Conservation (phyloP, 192 early-diverging fungal genomes). For the Coemansia sp. region DNA sequence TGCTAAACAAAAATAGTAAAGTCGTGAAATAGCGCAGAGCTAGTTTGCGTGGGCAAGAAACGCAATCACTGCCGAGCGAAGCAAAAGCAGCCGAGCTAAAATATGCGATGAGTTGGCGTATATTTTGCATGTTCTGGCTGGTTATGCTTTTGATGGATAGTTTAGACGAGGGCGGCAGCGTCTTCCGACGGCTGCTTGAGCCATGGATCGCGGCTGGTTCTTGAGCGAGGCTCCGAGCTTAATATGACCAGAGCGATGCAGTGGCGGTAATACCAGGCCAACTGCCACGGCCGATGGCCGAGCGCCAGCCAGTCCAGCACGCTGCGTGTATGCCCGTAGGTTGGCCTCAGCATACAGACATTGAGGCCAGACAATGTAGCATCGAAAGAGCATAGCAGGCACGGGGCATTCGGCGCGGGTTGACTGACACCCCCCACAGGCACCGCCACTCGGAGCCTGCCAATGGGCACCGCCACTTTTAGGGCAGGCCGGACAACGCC, state of each 20-base stretch:
- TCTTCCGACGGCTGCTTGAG: neutral
- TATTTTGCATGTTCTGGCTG: neutral
- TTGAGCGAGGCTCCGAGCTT: neutral
- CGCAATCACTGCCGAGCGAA: neutral
- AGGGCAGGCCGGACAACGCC: slow-evolving; percentile 13
- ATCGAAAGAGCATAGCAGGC: slow-evolving; percentile 2
- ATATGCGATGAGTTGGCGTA: neutral
- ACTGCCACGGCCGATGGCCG: neutral
- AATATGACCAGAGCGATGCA: neutral
- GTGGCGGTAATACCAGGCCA: neutral
- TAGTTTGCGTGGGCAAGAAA: neutral
- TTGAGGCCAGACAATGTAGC: neutral
- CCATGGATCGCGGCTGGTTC: neutral
- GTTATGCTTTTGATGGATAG: neutral
- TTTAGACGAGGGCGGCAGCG: neutral
- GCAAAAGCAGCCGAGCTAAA: neutral
- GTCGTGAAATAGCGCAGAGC: neutral
- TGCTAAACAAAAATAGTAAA: neutral
- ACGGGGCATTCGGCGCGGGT: slow-evolving; percentile 1
- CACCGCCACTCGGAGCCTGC: slow-evolving; percentile 51
- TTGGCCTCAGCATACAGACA: neutral
- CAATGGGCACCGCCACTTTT: slow-evolving; percentile 48
- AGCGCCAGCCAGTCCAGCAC: neutral
- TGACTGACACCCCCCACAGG: slow-evolving; percentile 6
- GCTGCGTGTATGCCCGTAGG: too few relatives aligned